Percentiles rank a stretch among this genome's conserved stretches.
Conservation (phyloP, 768 basidiomycete genomes). For the Russula lepida region DNA sequence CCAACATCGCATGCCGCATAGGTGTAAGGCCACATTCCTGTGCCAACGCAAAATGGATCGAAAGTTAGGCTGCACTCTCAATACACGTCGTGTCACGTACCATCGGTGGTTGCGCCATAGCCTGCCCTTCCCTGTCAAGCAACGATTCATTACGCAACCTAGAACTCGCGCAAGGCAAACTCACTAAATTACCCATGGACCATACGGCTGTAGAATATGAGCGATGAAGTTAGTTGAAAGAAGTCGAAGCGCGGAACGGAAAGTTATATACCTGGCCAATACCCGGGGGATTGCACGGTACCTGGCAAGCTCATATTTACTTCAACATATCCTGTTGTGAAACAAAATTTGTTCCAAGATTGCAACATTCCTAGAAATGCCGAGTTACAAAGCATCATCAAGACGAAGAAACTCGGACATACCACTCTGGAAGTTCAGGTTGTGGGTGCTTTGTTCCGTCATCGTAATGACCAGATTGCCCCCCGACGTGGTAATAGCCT, state of each 20-base stretch:
- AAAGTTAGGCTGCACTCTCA: not conserved
- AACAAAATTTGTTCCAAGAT: constrained; percentile 93
- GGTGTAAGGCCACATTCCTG: constrained; percentile 66
- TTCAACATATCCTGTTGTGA: constrained; percentile 88
- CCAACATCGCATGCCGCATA: constrained; percentile 83
- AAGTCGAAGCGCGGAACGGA: constrained; percentile 10
- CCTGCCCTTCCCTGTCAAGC: constrained; percentile 64
- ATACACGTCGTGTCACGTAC: constrained; percentile 24
- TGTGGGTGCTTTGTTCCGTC: constrained; percentile 56
- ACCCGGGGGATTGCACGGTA: constrained; percentile 47
- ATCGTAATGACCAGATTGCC: constrained; percentile 81
- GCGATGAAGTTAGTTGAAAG: too few species aligned
- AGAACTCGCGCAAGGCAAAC: constrained; percentile 14
- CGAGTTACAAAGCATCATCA: not conserved
- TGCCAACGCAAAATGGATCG: constrained; percentile 1
- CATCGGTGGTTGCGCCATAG: constrained; percentile 85
- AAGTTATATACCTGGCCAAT: constrained; percentile 69
- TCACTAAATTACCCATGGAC: constrained; percentile 65
- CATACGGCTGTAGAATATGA: constrained; percentile 40
- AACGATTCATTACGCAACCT: not conserved
- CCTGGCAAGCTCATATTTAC: constrained; percentile 73
- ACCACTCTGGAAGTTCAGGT: constrained; percentile 81
- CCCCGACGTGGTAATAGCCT: constrained; percentile 63
- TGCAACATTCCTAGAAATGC: constrained; percentile 44
- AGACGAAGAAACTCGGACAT: constrained; percentile 25